Evolutionary conservation across 345 rosid species (phyloP), one percentile per base, ranked within the genome.

Genomic region (Angophora floribunda): DNA sequence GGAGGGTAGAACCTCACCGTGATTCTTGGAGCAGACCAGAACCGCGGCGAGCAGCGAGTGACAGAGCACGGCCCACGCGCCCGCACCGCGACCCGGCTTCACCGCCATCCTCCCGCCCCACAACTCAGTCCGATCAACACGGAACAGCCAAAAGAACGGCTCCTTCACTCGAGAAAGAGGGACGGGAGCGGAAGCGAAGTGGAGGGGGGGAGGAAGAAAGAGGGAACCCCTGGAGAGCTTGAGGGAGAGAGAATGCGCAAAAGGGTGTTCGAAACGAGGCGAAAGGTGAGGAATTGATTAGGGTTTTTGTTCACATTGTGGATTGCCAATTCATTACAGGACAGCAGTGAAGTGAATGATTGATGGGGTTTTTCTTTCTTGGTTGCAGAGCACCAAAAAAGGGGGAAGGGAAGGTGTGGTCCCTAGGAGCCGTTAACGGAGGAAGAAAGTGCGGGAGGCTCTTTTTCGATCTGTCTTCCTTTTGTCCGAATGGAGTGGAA

Each of bases 11-110:
- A 44, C 86, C 50, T 88, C 93, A 97, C 97, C 97, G 79, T 93
- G 93, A 61, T 88, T 85, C 50, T 92, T 92, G 94, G 95, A 94
- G 93, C 75, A 89, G 92, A 93, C 97, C 85, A 85, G 87, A 87
- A 91, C 88, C 44, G 93, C 51, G 57, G 93, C 92, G 57, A 91
- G 92, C 32, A 94, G 93, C 89, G 85, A 89, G 87, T 45, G 85
- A 84, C 59, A 57, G 36, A 93, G 89, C 32, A 88, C 86, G 59
- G 89, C 88, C 91, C 93, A 93, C 86, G 30, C 50, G 44, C 49
- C n/a, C 55, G 75, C 80, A 52, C 45, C 88, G 87, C 86, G 85
- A 87, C 85, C 90, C 88, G 36, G 45, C 91, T 79, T 87, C 63
- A 51, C 30, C 88, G 87, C 85, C 88, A 36, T 78, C 21, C 44